These are phyloP conservation scores for Lodderomyces jiufengensis DNA, from an alignment of 1,139 yeast species.

Conservation along the genomic window DNA sequence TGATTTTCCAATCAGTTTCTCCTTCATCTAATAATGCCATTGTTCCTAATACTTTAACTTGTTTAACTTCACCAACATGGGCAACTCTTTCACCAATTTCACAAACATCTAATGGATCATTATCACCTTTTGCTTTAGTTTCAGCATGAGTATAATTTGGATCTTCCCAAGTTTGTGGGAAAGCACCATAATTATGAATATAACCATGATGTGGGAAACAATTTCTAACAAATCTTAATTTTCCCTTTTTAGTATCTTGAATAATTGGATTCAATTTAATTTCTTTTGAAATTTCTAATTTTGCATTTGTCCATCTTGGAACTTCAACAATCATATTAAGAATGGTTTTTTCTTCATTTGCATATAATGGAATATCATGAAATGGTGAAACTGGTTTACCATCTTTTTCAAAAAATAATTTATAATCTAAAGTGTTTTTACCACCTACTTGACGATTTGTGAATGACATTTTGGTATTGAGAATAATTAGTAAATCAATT, in stretches of 20 bases:
- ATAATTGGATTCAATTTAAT: constrained; percentile 78
- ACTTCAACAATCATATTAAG: constrained; percentile 91
- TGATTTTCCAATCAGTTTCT: constrained; percentile 96
- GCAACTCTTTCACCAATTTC: constrained; percentile 80
- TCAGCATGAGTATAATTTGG: constrained; percentile 61
- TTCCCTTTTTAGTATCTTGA: constrained; percentile 91
- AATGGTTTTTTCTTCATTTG: constrained; percentile 58
- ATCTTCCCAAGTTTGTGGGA: constrained; percentile 97
- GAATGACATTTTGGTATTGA: constrained; percentile 49
- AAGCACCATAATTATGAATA: constrained; percentile 96
- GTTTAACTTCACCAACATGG: constrained; percentile 70
- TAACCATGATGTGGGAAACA: constrained; percentile 96
- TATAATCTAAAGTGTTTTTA: constrained; percentile 86
- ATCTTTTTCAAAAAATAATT: constrained; percentile 57
- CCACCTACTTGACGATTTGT: constrained; percentile 87
- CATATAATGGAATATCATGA: constrained; percentile 84
- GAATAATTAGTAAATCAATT: constrained; percentile 5
- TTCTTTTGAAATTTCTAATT: constrained; percentile 82
- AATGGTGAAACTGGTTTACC: constrained; percentile 50
- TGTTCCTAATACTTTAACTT: constrained; percentile 87
- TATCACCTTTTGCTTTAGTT: constrained; percentile 85
- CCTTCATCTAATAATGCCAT: constrained; percentile 96
- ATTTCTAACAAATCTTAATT: constrained; percentile 83
- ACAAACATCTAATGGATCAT: constrained; percentile 94
- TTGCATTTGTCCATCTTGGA: constrained; percentile 94